Percentiles rank a stretch among this genome's conserved stretches.
Conservation (phyloP, 495 filamentous ascomycete genomes). For the Talaromyces trachyspermus region DNA sequence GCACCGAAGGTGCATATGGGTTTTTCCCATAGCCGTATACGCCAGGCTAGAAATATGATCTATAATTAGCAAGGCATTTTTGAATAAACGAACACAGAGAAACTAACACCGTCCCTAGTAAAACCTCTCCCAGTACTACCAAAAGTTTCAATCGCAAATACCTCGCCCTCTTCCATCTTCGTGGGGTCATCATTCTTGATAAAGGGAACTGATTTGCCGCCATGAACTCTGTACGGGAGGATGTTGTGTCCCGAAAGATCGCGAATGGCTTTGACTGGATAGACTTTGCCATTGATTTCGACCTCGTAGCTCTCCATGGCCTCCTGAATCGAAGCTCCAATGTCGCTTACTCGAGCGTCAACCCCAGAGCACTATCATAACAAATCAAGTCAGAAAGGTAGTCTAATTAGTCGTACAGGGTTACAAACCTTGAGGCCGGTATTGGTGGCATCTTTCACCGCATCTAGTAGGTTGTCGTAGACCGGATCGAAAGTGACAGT, state of each 20-base stretch:
- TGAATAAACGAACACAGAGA: conserved; percentile 1
- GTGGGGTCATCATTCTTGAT: conserved; percentile 49
- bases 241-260: conserved; percentile 55
- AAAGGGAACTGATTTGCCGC: conserved; percentile 55
- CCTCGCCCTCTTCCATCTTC: conserved; percentile 62
- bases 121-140: conserved; percentile 51
- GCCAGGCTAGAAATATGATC: conserved; percentile 19
- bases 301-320: conserved; percentile 62
- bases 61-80: conserved; percentile 12
- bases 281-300: conserved; percentile 47
- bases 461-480: conserved; percentile 54
- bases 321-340: conserved; percentile 57
- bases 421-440: conserved; percentile 45
- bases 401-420: background rate
- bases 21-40: conserved; percentile 46
- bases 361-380: conserved; percentile 48
- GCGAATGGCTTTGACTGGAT: conserved; percentile 52
- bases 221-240: conserved; percentile 51
- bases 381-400: conserved; percentile 6
- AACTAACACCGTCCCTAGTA: conserved; percentile 34
- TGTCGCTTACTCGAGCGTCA: conserved; percentile 53
- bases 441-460: conserved; percentile 58
- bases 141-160: conserved; percentile 61
- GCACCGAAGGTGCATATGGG: conserved; percentile 40
- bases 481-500: conserved; percentile 54